Evolutionary conservation across 768 basidiomycete genomes (phyloP), one percentile per base, ranked within the genome.

Genomic region (Boletus patriciae): DNA sequence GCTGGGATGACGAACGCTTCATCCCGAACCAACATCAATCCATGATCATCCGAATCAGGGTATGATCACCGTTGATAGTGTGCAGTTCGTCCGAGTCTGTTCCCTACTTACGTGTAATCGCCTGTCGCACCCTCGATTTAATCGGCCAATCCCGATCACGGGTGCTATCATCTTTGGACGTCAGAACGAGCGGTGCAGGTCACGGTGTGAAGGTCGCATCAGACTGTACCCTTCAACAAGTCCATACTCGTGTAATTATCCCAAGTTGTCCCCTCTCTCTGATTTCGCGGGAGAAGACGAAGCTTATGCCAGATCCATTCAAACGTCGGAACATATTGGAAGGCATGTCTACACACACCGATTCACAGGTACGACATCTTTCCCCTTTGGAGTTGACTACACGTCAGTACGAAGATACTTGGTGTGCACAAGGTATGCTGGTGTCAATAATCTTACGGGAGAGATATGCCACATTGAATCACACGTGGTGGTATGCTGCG

Each of bases 271-370:
- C 21, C 29, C 11, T 50, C 56, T 38, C 33, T 45, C 46, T 25
- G 25, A 25, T 59, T 58, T 68, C 65, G 66, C 67, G 67, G 67
- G 68, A 68, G 68, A 68, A 70, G 65, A 34, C 6, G 18, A 47
- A 13, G 25, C 34, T 15, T 52, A 48, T 33, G 23, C 45, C 31
- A 46, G 53, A 61, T 64, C 57, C 48, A 50, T 69, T 67, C 62
- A 62, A 57, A 69, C 59, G 57, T 46, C 55, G 55, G 51, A 57
- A 23, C 37, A 9, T 12, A 33, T 43, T 52, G 52, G 40, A 58
- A 57, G 48, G 46, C 51, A 36, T 52, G 37, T 53, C 42, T 40
- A 40, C 50, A 40, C n/a, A 29, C 50, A 31, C n/a, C 16, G 33
- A 50, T 55, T 51, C 53, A 52, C 52, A 57, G 41, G 49, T 51